These are phyloP conservation scores for Adenanthera pavonina DNA, from an alignment of 306 rosid genomes.

Conservation along the genomic window DNA sequence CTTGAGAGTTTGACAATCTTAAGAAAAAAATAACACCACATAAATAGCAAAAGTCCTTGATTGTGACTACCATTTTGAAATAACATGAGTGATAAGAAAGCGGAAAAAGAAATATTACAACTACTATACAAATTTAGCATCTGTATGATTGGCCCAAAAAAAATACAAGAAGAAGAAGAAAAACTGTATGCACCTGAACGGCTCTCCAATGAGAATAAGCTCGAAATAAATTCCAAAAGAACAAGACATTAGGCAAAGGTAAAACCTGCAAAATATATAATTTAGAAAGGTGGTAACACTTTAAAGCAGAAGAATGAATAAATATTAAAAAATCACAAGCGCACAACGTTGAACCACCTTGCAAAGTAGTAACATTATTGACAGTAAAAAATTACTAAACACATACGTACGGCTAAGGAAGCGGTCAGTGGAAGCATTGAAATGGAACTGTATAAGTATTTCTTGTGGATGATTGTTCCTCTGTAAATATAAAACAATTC, in stretches of 20 bases:
- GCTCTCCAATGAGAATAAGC: slow-evolving; percentile 96
- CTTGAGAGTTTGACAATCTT: slow-evolving; percentile 25
- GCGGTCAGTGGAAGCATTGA: slow-evolving; percentile 76
- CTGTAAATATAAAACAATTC: slow-evolving; percentile 54
- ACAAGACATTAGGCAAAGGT: slow-evolving; percentile 89
- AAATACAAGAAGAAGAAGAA: neutral
- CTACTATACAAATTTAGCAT: slow-evolving; percentile 18
- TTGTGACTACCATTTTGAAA: slow-evolving; percentile 18
- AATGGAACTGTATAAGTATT: slow-evolving; percentile 76
- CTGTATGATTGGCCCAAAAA: neutral
- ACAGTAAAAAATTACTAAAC: slow-evolving; percentile 34
- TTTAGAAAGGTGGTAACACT: slow-evolving; percentile 23
- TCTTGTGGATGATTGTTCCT: slow-evolving; percentile 79
- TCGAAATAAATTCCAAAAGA: slow-evolving; percentile 88
- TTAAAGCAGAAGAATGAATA: slow-evolving; percentile 14
- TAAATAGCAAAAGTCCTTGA: slow-evolving; percentile 4
- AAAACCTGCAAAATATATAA: slow-evolving; percentile 65
- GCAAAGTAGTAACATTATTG: neutral
- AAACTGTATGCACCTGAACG: slow-evolving; percentile 59
- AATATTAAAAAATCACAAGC: slow-evolving; percentile 25
- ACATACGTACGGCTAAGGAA: slow-evolving; percentile 75
- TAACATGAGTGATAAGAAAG: slow-evolving; percentile 10
- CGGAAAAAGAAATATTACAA: slow-evolving; percentile 23
- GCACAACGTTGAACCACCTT: slow-evolving; percentile 6
- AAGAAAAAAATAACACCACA: slow-evolving; percentile 6